Evolutionary conservation across 2,329 filamentous ascomycete species (phyloP).

Genomic region (Verticillium isaacii): DNA sequence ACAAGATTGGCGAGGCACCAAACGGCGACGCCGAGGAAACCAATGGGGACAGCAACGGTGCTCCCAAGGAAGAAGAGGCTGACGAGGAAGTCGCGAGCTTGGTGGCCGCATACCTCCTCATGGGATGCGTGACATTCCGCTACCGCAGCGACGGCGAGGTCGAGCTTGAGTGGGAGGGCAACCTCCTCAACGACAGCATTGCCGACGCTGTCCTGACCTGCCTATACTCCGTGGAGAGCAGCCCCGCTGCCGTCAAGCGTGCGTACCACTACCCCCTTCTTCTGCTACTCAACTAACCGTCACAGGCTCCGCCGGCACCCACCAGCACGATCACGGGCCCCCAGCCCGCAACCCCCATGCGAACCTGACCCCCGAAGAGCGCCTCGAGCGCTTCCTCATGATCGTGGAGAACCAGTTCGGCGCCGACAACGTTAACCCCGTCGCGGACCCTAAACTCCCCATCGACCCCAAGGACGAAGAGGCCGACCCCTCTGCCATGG

Average conservation of each 20-base stretch:
- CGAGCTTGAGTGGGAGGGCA: constrained; percentile 95
- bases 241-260: constrained; percentile 91
- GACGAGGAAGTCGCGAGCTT: constrained; percentile 59
- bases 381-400: constrained; percentile 82
- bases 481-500: constrained; percentile 28
- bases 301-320: constrained; percentile 50
- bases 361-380: constrained; percentile 66
- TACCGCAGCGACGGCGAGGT: constrained; percentile 74
- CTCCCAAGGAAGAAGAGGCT: constrained; percentile 44
- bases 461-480: constrained; percentile 20
- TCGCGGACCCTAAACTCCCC: constrained; percentile 57
- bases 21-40: constrained; percentile 34
- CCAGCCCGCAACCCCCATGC: constrained; percentile 64
- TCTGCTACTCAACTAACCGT: background rate
- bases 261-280: constrained; percentile 46
- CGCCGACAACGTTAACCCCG: constrained; percentile 71
- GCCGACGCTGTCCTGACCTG: constrained; percentile 97
- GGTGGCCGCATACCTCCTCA: constrained; percentile 63
- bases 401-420: constrained; percentile 98
- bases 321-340: constrained; percentile 27
- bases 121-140: constrained; percentile 85
- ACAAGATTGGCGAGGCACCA: constrained; percentile 23
- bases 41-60: constrained; percentile 20
- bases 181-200: constrained; percentile 95
- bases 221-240: constrained; percentile 86